Evolutionary conservation across 352 stramenopile genomes (phyloP), one percentile per base, ranked within the genome.

Genomic region (Phytopythium helicoides): DNA sequence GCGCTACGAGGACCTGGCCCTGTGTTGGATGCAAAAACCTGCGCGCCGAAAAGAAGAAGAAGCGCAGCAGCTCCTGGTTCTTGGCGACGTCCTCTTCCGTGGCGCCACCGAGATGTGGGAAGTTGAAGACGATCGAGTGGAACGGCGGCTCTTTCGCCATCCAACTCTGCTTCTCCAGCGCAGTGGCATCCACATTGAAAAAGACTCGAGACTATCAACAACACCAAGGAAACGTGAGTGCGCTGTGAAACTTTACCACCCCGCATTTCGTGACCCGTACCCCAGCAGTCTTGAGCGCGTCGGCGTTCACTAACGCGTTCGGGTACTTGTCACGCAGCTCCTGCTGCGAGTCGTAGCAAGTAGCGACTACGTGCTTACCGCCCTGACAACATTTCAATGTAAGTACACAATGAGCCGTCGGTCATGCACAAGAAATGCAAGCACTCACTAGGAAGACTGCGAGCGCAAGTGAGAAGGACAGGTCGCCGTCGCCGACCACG

Each of bases 71-170:
- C 23, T 74, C 65, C 56, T 93, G 86, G 64, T 95, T 95, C 56
- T 88, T 92, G 16, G 61, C 69, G 18, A 95, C 78, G 56, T 92
- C 86, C 37, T 84, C 83, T 38, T 93, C 79, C 3, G 86, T 94
- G 7, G 81, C 75, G 18, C 86, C 86, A 38, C 86, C 86, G 10
- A 95, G 59, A 53, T 95, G 86, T 15, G 86, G 86, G 52, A 95
- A 95, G 51, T 95, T 95, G 56, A 95, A 95, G 14, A 82, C 73
- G 25, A 94, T 75, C 18, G 66, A 54, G 33, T 93, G 73, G 66
- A 93, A 94, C 11, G 60, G 65, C 18, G 73, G 54, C 1, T 56
- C 64, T 16, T 47, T 46, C 36, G 60, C 41, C 14, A 89, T 66
- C 77, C 74, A 90, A 15, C 50, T 58, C 25, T 89, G 51, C 23